Percentiles rank a stretch among this genome's conserved stretches.
phyloP scores from a whole-genome alignment of 208 protist species.

The Wallacemonas sp. region DNA sequence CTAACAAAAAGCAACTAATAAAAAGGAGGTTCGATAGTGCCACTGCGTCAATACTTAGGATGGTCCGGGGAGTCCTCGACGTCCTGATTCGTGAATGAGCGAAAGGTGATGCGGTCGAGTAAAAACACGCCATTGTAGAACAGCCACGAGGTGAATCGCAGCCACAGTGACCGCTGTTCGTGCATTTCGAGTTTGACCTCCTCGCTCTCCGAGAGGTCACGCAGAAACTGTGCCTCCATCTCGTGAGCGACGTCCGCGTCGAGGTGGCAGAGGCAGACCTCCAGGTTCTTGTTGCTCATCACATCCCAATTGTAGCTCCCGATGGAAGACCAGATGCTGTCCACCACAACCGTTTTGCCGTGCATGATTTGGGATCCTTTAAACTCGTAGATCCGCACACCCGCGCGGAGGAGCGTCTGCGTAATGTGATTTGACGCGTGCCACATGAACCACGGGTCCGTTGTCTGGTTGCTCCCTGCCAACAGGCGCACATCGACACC shows the following conservation, averaged over 20 bases:
- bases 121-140: conserved; percentile 83
- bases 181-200: conserved; percentile 71
- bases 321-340: conserved; percentile 89
- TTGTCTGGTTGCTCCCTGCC: conserved; percentile 77
- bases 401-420: conserved; percentile 61
- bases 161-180: conserved; percentile 58
- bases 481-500: conserved; percentile 92
- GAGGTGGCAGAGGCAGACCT: conserved; percentile 84
- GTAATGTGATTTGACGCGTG: conserved; percentile 89
- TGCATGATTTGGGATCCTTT: conserved; percentile 88
- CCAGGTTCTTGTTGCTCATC: conserved; percentile 92
- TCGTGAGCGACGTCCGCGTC: conserved; percentile 57
- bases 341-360: conserved; percentile 91
- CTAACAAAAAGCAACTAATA: neutral
- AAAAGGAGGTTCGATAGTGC: neutral
- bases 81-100: conserved; percentile 55
- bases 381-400: conserved; percentile 91
- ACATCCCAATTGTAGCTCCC: conserved; percentile 94
- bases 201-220: conserved; percentile 59
- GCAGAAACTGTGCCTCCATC: conserved; percentile 88
- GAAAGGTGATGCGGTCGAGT: conserved; percentile 73
- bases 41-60: neutral
- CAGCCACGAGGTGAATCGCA: conserved; percentile 76
- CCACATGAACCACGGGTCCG: conserved; percentile 93
- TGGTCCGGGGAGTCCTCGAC: conserved; percentile 35